These are phyloP conservation scores for Knoxdaviesia capensis DNA, from an alignment of 2,329 filamentous ascomycete genomes.

Conservation along the genomic window DNA sequence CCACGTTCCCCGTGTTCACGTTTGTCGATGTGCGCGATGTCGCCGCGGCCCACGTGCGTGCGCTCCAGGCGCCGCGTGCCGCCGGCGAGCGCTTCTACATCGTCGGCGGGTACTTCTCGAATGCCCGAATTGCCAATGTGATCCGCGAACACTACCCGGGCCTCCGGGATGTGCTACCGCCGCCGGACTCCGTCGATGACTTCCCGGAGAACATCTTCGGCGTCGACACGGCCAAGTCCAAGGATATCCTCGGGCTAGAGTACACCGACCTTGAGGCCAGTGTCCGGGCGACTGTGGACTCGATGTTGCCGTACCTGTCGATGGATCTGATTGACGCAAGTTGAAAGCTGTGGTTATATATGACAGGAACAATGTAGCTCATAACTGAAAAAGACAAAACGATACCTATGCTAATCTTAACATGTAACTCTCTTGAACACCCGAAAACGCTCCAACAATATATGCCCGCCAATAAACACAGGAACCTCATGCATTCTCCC, in stretches of 20 bases:
- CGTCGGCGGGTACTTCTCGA: conserved; percentile 15
- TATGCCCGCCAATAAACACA: too few relatives aligned
- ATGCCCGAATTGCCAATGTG: conserved; percentile 18
- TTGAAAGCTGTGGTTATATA: too few relatives aligned
- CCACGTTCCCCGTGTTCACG: conserved; percentile 16
- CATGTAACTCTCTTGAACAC: too few relatives aligned
- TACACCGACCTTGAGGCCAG: conserved; percentile 27
- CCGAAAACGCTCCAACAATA: too few relatives aligned
- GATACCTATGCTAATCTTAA: too few relatives aligned
- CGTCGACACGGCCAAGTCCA: conserved; percentile 27
- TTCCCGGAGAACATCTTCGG: conserved; percentile 17
- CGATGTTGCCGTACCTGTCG: not conserved
- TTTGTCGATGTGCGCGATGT: conserved; percentile 44
- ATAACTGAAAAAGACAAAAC: too few relatives aligned
- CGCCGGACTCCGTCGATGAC: conserved; percentile 12
- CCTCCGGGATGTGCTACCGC: conserved; percentile 12
- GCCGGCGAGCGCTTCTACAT: conserved; percentile 44
- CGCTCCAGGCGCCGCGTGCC: conserved; percentile 32
- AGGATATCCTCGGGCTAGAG: conserved; percentile 27
- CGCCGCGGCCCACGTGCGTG: conserved; percentile 41
- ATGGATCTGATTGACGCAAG: too few relatives aligned
- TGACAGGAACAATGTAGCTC: too few relatives aligned
- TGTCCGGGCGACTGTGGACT: conserved; percentile 18
- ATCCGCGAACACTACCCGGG: conserved; percentile 10
- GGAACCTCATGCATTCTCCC: too few relatives aligned